Conservation (phyloP, 2,329 filamentous ascomycete species). For the Calonectria henricotiae region DNA sequence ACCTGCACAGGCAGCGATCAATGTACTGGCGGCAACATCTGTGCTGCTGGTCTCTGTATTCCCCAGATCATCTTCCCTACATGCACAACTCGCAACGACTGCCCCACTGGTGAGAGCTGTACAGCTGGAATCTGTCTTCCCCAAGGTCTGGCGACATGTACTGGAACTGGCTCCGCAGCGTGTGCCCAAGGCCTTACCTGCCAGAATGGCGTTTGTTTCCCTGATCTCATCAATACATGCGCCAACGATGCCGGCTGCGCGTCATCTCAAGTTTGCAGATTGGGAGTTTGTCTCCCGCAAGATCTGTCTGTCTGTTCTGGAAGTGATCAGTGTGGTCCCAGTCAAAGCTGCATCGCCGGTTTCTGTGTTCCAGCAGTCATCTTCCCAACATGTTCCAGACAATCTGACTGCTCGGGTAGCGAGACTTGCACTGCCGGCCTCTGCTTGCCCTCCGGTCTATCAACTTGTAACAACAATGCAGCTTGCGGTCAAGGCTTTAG, state of each 20-base stretch:
- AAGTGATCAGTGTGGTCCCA: background rate
- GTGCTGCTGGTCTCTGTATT: constrained; percentile 20
- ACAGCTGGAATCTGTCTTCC: constrained; percentile 17
- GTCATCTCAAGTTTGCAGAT: background rate
- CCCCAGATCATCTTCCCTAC: constrained; percentile 5
- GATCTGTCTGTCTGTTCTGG: background rate
- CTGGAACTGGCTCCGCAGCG: background rate
- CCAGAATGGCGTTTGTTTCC: constrained; percentile 16
- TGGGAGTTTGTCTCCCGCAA: constrained; percentile 14
- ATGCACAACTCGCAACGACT: constrained; percentile 19
- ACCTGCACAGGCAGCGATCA: background rate
- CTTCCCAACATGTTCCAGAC: constrained; percentile 8
- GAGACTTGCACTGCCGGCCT: constrained; percentile 24
- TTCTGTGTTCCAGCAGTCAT: constrained; percentile 22
- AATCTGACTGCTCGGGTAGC: background rate
- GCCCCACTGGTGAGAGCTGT: background rate
- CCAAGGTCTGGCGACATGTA: constrained; percentile 1
- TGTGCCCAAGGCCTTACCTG: constrained; percentile 20
- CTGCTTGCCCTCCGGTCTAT: constrained; percentile 12
- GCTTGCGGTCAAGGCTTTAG: background rate
- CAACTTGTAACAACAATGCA: constrained; percentile 1
- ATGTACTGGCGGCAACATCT: background rate
- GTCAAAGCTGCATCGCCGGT: constrained; percentile 13
- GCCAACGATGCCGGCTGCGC: background rate
- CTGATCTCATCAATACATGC: background rate